Percentiles rank a stretch among this genome's conserved stretches.
Evolutionary conservation across 1,284 basidiomycete species (phyloP).

Genomic region (Fomitiporia mediterranea): DNA sequence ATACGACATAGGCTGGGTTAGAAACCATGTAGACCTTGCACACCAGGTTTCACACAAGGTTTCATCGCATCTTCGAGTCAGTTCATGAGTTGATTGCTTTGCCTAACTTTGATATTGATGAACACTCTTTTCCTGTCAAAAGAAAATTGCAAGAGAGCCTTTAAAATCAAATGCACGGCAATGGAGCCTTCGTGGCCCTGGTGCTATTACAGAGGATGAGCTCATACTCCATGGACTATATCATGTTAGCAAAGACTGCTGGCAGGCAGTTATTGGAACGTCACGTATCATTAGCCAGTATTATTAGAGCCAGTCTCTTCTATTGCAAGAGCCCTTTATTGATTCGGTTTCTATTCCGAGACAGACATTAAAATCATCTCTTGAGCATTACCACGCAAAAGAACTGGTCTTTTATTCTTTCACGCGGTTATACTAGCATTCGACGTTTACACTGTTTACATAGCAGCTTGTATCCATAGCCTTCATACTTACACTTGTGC

Average conservation of each 20-base stretch:
- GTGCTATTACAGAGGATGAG: conserved; percentile 2
- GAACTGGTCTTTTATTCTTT: no score
- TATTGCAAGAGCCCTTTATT: background rate
- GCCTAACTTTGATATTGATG: background rate
- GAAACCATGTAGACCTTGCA: conserved; percentile 2
- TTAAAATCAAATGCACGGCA: no score
- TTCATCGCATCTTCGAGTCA: background rate
- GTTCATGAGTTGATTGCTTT: background rate
- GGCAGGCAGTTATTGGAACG: conserved; percentile 9
- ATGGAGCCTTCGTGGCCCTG: conserved; percentile 6
- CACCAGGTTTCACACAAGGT: background rate
- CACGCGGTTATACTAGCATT: no score
- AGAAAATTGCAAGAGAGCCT: no score
- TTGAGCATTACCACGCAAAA: no score
- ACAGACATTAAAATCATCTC: background rate
- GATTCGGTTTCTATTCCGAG: background rate
- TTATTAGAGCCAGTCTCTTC: background rate
- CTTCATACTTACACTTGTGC: no score
- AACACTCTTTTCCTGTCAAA: no score
- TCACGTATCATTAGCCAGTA: background rate
- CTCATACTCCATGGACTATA: conserved; percentile 5
- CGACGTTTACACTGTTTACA: no score
- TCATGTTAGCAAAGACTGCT: conserved; percentile 3
- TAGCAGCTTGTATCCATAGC: no score
- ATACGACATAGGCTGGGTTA: background rate